Evolutionary conservation across 176 grass and related monocot genomes (phyloP), one percentile per base, ranked within the genome.

Genomic region (Ananas comosus): DNA sequence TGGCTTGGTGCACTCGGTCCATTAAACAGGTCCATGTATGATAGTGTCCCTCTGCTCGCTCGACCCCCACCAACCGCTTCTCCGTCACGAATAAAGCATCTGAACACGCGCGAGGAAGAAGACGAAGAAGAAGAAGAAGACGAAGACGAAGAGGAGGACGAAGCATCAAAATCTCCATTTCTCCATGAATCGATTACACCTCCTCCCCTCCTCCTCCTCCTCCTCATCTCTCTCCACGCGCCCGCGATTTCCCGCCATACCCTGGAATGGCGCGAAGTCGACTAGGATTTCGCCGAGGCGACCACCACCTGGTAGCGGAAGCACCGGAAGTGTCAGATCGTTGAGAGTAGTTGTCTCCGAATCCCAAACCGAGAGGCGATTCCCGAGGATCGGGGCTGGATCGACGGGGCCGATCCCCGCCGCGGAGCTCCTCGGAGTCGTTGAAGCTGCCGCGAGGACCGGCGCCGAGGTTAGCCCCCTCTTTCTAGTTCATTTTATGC

Each of bases 341-440:
- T 42, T 7, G 14, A 59, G 51, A 51, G 74, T 65, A 52, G 51
- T 61, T 10, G 7, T 77, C 3, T 69, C 65, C 18, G 74, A 61
- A 23, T 77, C 27, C 29, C 59, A 51, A 67, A 68, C 51, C 73
- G 79, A 75, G 51, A 85, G 51, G 42, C 51, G 49, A 47, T 85
- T 71, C 82, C 81, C 89, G 10, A 97, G 87, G 80, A 71, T 97
- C 33, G 89, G 81, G 29, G 89, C 89, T 13, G 81, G 74, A 27
- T 90, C 89, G n/a, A 97, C 86, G 10, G 94, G 94, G 48, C 86
- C 86, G 53, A 87, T 92, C 63, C 86, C 89, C 53, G 86, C 86
- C 25, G 72, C 75, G 17, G 82, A 92, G 27, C 82, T 97, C 3
- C 89, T 92, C 13, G 51, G 71, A 74, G 84, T 97, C 79, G 91